Evolutionary conservation across 228 moss, liverwort and hornwort species (phyloP).

Genomic region (Sphagnum magellanicum): DNA sequence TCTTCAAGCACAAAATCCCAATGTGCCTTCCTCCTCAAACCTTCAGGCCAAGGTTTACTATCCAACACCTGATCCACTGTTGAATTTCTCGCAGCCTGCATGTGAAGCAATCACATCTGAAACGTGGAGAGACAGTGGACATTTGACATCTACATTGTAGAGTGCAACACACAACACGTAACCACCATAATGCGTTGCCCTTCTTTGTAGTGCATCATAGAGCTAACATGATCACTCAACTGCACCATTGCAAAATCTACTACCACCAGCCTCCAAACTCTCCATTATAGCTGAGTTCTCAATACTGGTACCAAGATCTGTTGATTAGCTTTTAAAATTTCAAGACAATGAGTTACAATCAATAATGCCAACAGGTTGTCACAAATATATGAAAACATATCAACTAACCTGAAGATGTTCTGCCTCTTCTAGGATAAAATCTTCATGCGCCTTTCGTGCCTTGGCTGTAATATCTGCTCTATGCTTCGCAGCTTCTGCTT

Average conservation of each 20-base stretch:
- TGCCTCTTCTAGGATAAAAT: slow-evolving; percentile 56
- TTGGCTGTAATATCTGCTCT: slow-evolving; percentile 45
- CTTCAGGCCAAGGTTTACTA: slow-evolving; percentile 28
- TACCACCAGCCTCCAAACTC: background rate
- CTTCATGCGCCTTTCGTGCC: slow-evolving; percentile 61
- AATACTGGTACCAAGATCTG: background rate
- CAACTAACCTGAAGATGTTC: slow-evolving; percentile 53
- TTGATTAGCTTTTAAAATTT: background rate
- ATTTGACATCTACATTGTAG: background rate
- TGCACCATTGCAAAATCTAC: background rate
- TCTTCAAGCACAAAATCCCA: slow-evolving; percentile 88
- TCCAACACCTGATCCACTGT: slow-evolving; percentile 37
- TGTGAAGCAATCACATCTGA: background rate
- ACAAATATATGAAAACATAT: too few relatives aligned
- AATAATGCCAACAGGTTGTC: background rate
- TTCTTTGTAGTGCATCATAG: background rate
- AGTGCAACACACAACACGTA: background rate
- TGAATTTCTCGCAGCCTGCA: slow-evolving; percentile 39
- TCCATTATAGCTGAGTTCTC: background rate
- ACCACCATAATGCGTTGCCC: background rate
- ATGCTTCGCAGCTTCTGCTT: slow-evolving; percentile 55
- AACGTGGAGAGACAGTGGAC: background rate
- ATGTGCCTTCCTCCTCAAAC: slow-evolving; percentile 36
- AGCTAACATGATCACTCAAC: background rate
- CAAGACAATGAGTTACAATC: background rate